Percentiles rank a stretch among this genome's conserved stretches.
Conservation (phyloP, 257 asterid genomes). For the Solanum chiquidenum region DNA sequence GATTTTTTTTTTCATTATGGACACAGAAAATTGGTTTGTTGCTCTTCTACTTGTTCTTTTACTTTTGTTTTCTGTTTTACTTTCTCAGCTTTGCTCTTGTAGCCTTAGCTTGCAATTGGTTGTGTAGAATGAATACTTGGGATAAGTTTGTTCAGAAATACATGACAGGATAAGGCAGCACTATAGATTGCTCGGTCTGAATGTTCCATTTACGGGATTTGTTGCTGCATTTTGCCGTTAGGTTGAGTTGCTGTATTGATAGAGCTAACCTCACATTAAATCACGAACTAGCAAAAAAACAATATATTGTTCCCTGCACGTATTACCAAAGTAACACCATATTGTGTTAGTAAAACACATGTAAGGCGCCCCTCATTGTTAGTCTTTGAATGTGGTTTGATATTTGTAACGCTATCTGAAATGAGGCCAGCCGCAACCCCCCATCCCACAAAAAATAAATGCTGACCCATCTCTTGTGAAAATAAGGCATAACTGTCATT, state of each 20-base stretch:
- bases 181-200: background rate
- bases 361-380: background rate
- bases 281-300: background rate
- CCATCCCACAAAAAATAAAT: background rate
- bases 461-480: background rate
- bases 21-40: background rate
- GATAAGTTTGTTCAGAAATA: background rate
- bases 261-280: background rate
- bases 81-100: background rate
- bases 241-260: background rate
- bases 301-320: background rate
- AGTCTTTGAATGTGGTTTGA: background rate
- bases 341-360: background rate
- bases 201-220: background rate
- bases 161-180: background rate
- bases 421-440: background rate
- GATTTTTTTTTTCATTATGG: background rate
- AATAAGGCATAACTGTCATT: background rate
- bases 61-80: background rate
- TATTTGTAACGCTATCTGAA: background rate
- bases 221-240: background rate
- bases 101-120: background rate
- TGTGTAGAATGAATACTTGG: background rate
- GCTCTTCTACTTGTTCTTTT: background rate
- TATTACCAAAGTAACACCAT: background rate